Conservation (phyloP, 768 basidiomycete species). For the Russula brevipes region DNA sequence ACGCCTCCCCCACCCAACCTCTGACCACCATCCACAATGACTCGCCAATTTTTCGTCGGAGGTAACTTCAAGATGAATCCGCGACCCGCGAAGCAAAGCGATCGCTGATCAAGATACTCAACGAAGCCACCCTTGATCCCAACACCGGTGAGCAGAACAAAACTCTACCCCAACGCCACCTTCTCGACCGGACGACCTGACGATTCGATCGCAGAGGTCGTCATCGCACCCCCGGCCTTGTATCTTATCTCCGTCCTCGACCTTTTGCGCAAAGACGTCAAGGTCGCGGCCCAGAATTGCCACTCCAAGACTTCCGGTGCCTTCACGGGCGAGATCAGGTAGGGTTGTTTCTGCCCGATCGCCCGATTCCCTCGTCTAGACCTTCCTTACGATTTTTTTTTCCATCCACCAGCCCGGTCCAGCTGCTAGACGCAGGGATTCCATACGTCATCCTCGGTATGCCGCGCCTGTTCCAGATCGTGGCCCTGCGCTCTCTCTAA, state of each 20-base stretch:
- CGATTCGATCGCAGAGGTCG: constrained; percentile 60
- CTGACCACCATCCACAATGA: constrained; percentile 38
- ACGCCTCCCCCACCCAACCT: not conserved
- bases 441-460: constrained; percentile 88
- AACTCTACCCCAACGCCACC: not conserved
- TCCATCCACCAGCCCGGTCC: constrained; percentile 52
- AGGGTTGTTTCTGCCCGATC: constrained; percentile 22
- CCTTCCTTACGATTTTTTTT: not conserved
- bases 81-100: constrained; percentile 57
- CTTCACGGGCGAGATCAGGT: constrained; percentile 97
- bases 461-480: constrained; percentile 25
- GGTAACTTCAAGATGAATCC: constrained; percentile 99
- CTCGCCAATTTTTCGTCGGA: constrained; percentile 89
- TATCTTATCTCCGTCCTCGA: constrained; percentile 76
- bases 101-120: constrained; percentile 63
- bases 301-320: constrained; percentile 82
- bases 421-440: constrained; percentile 81
- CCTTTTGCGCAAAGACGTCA: constrained; percentile 56
- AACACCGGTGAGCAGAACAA: constrained; percentile 52
- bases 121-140: constrained; percentile 73
- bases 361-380: not conserved
- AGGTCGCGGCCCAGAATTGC: constrained; percentile 88
- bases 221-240: constrained; percentile 85
- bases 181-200: constrained; percentile 21
- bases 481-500: constrained; percentile 7